These are phyloP conservation scores for Penicillium argentinense DNA, from an alignment of 495 filamentous ascomycete genomes.

Conservation along the genomic window DNA sequence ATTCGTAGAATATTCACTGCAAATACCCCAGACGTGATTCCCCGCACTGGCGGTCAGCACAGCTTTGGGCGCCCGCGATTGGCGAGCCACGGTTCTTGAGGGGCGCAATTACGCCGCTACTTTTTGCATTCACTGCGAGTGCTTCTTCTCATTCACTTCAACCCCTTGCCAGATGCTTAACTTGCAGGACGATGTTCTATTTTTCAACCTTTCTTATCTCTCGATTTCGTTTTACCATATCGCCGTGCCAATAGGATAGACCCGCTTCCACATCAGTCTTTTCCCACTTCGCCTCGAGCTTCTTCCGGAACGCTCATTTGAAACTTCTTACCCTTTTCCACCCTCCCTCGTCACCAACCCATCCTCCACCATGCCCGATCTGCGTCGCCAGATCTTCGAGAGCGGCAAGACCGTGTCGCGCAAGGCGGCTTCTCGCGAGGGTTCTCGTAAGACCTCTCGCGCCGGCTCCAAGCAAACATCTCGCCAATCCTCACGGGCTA, in stretches of 20 bases:
- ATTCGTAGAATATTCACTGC: neutral
- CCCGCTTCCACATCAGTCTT: constrained; percentile 1
- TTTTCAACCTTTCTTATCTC: constrained; percentile 19
- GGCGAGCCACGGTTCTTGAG: constrained; percentile 8
- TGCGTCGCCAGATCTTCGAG: constrained; percentile 77
- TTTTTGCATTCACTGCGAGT: neutral
- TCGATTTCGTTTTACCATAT: constrained; percentile 20
- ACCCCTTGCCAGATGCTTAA: constrained; percentile 12
- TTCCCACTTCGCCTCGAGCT: constrained; percentile 1
- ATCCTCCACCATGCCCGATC: constrained; percentile 44
- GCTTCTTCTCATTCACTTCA: constrained; percentile 8
- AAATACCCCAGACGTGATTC: too few species aligned
- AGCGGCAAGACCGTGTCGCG: constrained; percentile 90
- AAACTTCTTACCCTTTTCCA: neutral
- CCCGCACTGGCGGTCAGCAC: constrained; percentile 14
- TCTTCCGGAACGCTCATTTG: neutral
- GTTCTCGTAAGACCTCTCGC: constrained; percentile 64
- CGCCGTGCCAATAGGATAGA: constrained; percentile 32
- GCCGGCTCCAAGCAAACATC: constrained; percentile 61
- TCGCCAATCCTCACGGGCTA: constrained; percentile 55
- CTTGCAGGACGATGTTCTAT: constrained; percentile 31
- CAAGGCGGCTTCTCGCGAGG: constrained; percentile 75
- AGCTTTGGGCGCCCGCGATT: neutral
- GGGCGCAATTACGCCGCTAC: constrained; percentile 1
- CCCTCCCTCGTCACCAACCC: constrained; percentile 5